Conservation (phyloP, 805 yeast species). For the Starmerella tilneyi region DNA sequence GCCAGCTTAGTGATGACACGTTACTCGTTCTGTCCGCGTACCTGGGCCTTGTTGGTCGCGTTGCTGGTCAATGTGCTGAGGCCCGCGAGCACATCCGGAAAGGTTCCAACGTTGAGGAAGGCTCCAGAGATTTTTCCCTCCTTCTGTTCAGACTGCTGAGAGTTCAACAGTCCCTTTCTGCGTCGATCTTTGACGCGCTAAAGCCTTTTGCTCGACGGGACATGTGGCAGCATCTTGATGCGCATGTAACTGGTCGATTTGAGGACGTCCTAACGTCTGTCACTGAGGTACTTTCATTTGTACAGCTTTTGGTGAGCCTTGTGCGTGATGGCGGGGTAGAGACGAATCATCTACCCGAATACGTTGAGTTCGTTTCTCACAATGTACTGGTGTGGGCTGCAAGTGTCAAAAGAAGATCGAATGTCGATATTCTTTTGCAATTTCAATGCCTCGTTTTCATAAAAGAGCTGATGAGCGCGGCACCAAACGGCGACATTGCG, state of each 20-base stretch:
- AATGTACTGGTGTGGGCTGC: conserved; percentile 51
- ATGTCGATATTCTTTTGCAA: conserved; percentile 38
- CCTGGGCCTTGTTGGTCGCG: conserved; percentile 51
- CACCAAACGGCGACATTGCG: background rate
- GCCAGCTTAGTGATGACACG: conserved; percentile 48
- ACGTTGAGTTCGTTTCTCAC: conserved; percentile 58
- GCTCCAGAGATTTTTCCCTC: conserved; percentile 27
- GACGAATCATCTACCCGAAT: conserved; percentile 27
- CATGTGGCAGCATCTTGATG: conserved; percentile 19
- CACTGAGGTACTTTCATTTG: conserved; percentile 53
- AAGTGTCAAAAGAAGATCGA: conserved; percentile 32
- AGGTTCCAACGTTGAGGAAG: background rate
- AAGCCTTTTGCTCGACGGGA: conserved; percentile 25
- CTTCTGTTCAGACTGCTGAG: conserved; percentile 38
- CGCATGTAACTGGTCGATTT: conserved; percentile 29
- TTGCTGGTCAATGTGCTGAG: conserved; percentile 36
- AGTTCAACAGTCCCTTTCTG: conserved; percentile 41
- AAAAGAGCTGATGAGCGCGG: conserved; percentile 32
- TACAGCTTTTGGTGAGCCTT: conserved; percentile 42
- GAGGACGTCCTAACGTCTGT: conserved; percentile 40
- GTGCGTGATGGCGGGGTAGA: background rate
- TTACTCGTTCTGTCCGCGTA: conserved; percentile 64
- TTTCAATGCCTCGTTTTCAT: conserved; percentile 42
- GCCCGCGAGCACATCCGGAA: conserved; percentile 21
- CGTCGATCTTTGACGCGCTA: conserved; percentile 48